phyloP scores from a whole-genome alignment of 2,329 filamentous ascomycete genomes.

The Penicillium sp. region DNA sequence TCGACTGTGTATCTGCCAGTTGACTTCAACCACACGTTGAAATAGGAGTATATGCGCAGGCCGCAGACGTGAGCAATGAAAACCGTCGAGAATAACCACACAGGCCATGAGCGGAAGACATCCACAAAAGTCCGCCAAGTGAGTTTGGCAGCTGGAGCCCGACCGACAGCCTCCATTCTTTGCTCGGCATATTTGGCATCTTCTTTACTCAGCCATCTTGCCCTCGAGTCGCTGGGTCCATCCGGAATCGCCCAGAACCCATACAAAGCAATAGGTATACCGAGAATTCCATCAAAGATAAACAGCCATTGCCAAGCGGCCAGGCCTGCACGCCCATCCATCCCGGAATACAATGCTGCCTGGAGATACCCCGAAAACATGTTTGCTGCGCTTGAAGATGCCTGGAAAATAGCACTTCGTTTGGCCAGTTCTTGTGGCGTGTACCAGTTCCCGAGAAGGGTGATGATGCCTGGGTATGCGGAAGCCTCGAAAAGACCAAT shows the following conservation, averaged over 20 bases:
- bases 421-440: slow-evolving; percentile 27
- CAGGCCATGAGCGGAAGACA: slow-evolving; percentile 8
- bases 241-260: slow-evolving; percentile 42
- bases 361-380: slow-evolving; percentile 12
- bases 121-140: slow-evolving; percentile 6
- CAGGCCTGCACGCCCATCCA: slow-evolving; percentile 20
- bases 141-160: slow-evolving; percentile 2
- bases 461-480: slow-evolving; percentile 35
- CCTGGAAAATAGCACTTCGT: slow-evolving; percentile 44
- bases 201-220: slow-evolving; percentile 10
- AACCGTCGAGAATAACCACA: slow-evolving; percentile 38
- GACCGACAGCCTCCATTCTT: slow-evolving; percentile 9
- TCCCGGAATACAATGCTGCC: slow-evolving; percentile 6
- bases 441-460: slow-evolving; percentile 27
- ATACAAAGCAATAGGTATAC: slow-evolving; percentile 28
- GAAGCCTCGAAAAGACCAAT: slow-evolving; percentile 38
- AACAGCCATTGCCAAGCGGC: slow-evolving; percentile 28
- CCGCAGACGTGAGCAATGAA: slow-evolving; percentile 42
- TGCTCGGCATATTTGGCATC: slow-evolving; percentile 1
- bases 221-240: slow-evolving; percentile 13
- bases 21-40: slow-evolving; percentile 47
- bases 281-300: slow-evolving; percentile 25
- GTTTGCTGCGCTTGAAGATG: slow-evolving; percentile 46
- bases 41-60: slow-evolving; percentile 35
- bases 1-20: slow-evolving; percentile 46